Base-by-base conservation (phyloP, 371 early-diverging fungal genomes). In the Gilbertella persicaria region DNA sequence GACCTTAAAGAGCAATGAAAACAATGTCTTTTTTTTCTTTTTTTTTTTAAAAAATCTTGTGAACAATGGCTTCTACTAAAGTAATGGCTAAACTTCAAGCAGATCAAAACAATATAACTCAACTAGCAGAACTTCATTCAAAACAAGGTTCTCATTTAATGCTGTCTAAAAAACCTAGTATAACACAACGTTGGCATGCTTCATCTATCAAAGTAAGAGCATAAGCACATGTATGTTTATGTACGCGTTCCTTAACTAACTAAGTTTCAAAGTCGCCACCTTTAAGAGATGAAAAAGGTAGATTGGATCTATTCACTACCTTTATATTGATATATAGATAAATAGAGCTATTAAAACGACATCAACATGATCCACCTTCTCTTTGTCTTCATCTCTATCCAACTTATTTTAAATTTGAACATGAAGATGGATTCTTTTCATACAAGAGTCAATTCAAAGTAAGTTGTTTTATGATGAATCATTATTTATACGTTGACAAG, bases 381-480 rank as follows among this genome's bases (percentile, higher is more conserved):
- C 65, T 84, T 24, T 61, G 72, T 40, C 63, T 84, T 16, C 84
- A 81, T 50, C 66, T 84, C 28, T 84, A 84, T 59, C 69, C 79
- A 17, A 84, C 84, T 1, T 82, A 84, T 54, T 84, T 84, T 51
- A 81, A 81, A 58, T 84, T 84, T 60, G 84, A 84, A 48, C 80
- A 82, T 45, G 80, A 84, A 79, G 82, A 81, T 54, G 84, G 82
- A 10, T 81, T 84, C 66, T 84, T 84, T 53, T 73, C 80, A 14
- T 84, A 81, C 60, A 81, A 81, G 35, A 81, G 82, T 52, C 84
- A 80, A 35, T 81, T 84, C 69, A 81, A 84, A 67, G 83, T 78
- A 19, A 29, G 23, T 4, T 36, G 2, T 3, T 8, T 6, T 23
- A 36, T 9, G 19, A 25, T 25, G 44, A 38, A 14, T 42, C 3